phyloP scores from a whole-genome alignment of 2,329 filamentous ascomycete species.

The Aspergillus luchuensis region DNA sequence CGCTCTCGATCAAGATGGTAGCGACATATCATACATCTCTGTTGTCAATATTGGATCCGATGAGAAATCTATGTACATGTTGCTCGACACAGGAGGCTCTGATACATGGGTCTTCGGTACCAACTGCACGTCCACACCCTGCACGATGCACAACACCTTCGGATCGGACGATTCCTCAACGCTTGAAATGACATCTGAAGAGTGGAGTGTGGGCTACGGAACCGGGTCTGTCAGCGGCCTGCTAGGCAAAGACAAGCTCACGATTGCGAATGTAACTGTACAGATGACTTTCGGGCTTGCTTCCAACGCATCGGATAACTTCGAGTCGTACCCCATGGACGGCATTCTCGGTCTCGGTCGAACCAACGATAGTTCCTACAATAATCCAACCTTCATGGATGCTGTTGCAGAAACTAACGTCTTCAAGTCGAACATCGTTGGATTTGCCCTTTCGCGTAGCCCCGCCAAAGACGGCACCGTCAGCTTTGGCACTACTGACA shows the following conservation, averaged over 20 bases:
- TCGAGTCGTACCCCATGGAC: conserved; percentile 78
- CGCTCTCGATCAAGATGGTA: conserved; percentile 56
- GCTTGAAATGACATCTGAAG: conserved; percentile 54
- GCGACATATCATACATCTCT: conserved; percentile 58
- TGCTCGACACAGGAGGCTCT: conserved; percentile 58
- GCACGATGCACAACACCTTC: conserved; percentile 69
- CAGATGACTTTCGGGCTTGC: conserved; percentile 72
- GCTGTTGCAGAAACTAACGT: conserved; percentile 59
- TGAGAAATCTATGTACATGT: conserved; percentile 54
- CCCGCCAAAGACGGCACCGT: conserved; percentile 75
- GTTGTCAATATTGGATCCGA: conserved; percentile 53
- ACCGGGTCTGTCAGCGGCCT: conserved; percentile 71
- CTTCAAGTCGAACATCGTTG: conserved; percentile 68
- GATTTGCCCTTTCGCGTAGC: conserved; percentile 68
- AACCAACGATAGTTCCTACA: conserved; percentile 53
- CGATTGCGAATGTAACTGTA: conserved; percentile 66
- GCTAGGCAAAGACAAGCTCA: conserved; percentile 66
- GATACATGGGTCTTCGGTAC: conserved; percentile 84
- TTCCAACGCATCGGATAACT: conserved; percentile 70
- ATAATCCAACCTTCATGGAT: conserved; percentile 67
- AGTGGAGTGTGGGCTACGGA: conserved; percentile 73
- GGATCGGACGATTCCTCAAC: conserved; percentile 66
- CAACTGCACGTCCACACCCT: conserved; percentile 67
- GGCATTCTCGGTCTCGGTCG: conserved; percentile 80
- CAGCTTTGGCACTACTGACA: conserved; percentile 72